Evolutionary conservation across 495 filamentous ascomycete genomes (phyloP), one percentile per base, ranked within the genome.

Genomic region (Daldinia concentrica): DNA sequence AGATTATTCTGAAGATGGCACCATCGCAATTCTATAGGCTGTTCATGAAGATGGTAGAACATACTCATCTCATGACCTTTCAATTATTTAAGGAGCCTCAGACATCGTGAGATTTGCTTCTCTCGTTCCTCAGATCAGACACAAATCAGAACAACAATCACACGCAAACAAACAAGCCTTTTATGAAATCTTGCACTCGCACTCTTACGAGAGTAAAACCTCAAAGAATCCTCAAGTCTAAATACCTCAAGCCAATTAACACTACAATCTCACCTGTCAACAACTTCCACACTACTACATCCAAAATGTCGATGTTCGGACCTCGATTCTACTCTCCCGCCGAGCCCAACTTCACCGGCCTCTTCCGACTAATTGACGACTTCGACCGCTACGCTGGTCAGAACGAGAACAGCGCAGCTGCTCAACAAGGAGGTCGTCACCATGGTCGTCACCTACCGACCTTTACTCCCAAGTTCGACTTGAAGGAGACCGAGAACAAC

Each of bases 381-480:
- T 91, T 90, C 75, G 90, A 90, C 75, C 80, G 78, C 71, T 87
- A 88, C 74, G 77, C 78, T 22, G 76, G 54, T 27, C 72, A 79
- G 64, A 58, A 27, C 50, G 37, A 24, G 51, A 52, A 43, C 57
- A 52, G 64, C 57, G 32, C 59, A 36, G 68, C 58, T 19, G 2
- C 1, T 48, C 66, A 72, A 34, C 70, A 68, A 51, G 51, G 60
- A 72, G 72, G 58, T 39, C 65, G 27, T 73, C 67, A 79, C 30
- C 80, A 74, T 24, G 58, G 50, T 7, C 75, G 69, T 24, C 74
- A 66, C 50, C 11, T 73, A 24, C 76, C 61, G n/a, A 80, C 85
- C 54, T 94, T 93, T 82, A 77, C 81, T 8, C 93, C 93, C 1
- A 87, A 87, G 67, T 97, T 98, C 80, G 94, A 98, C 76, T 85